Conservation (phyloP, 139 green algal species). For the Volvox africanus region DNA sequence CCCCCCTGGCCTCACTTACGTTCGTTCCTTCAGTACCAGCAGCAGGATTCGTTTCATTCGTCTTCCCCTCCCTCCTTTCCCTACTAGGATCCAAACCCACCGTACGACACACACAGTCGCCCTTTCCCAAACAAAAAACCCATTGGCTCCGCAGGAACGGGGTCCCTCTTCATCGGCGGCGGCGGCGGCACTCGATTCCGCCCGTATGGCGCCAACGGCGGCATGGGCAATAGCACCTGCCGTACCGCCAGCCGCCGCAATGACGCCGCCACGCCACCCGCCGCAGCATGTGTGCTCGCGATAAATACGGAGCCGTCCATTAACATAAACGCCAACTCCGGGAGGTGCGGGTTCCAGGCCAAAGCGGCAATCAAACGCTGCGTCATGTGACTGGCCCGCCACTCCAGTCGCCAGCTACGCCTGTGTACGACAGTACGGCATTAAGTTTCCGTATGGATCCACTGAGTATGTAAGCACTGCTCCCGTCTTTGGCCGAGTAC, state of each 20-base stretch:
- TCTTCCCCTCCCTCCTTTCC: no score
- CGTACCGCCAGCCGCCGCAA: slow-evolving; percentile 11
- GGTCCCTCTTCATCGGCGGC: neutral
- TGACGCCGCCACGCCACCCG: neutral
- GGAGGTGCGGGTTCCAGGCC: slow-evolving; percentile 31
- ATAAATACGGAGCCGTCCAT: neutral
- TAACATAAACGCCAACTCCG: slow-evolving; percentile 3
- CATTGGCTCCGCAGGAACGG: neutral
- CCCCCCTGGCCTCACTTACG: no score
- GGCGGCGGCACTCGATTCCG: neutral
- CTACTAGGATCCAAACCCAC: neutral
- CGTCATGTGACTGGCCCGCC: neutral
- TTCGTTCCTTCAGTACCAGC: no score
- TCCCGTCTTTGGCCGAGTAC: no score
- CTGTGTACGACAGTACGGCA: neutral
- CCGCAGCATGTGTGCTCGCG: neutral
- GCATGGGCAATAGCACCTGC: slow-evolving; percentile 10
- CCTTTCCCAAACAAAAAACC: neutral
- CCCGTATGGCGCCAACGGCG: neutral
- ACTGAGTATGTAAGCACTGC: no score
- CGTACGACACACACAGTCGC: slow-evolving; percentile 18
- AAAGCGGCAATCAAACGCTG: neutral
- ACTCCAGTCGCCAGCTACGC: slow-evolving; percentile 43
- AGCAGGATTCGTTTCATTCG: no score
- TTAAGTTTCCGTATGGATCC: no score